Evolutionary conservation across 2,329 filamentous ascomycete genomes (phyloP).

Genomic region (Talaromyces sp.): DNA sequence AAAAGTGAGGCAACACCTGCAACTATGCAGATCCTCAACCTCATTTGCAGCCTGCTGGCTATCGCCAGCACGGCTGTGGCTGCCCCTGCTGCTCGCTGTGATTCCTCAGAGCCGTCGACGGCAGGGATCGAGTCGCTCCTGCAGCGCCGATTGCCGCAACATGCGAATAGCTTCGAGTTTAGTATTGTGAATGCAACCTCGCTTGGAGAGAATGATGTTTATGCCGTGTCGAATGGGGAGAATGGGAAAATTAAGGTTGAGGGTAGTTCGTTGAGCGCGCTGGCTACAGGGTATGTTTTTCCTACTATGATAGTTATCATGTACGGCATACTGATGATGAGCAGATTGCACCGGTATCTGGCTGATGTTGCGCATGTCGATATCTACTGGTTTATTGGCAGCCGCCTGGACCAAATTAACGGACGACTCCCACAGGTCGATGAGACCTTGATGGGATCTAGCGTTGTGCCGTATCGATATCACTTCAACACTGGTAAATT

Average conservation of each 20-base stretch:
- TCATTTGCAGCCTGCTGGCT: neutral
- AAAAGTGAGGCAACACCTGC: neutral
- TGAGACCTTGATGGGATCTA: constrained; percentile 37
- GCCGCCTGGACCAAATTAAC: constrained; percentile 33
- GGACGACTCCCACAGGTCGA: constrained; percentile 29
- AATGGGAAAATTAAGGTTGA: constrained; percentile 32
- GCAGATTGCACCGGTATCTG: constrained; percentile 42
- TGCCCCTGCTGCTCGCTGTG: neutral
- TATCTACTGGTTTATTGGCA: constrained; percentile 49
- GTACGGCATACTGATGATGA: neutral
- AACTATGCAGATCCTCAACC: neutral
- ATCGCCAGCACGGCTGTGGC: neutral
- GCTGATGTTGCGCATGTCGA: constrained; percentile 43
- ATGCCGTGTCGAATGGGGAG: constrained; percentile 19
- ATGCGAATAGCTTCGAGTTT: constrained; percentile 24
- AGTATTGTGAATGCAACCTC: constrained; percentile 17
- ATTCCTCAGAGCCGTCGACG: constrained; percentile 17
- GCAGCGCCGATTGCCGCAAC: constrained; percentile 24
- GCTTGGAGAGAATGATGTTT: constrained; percentile 22
- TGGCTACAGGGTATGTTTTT: constrained; percentile 31
- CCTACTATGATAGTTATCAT: neutral
- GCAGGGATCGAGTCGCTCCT: constrained; percentile 26
- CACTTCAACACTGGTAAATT: constrained; percentile 49
- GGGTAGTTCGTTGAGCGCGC: constrained; percentile 34
- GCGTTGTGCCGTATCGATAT: constrained; percentile 48